phyloP scores from a whole-genome alignment of 2,329 filamentous ascomycete genomes.

The Myriosclerotinia curreyana region DNA sequence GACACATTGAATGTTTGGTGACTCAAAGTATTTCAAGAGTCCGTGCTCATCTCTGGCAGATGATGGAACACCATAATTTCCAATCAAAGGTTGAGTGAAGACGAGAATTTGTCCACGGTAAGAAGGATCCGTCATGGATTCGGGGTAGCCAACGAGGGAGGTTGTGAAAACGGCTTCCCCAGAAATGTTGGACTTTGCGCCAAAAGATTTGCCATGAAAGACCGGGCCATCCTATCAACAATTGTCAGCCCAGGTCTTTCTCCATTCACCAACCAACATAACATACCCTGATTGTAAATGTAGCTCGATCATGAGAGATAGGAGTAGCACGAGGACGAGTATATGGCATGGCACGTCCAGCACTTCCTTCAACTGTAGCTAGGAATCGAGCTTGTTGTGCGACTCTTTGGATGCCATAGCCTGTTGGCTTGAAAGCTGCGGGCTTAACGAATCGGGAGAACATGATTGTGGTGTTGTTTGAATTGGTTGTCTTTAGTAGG shows the following conservation, averaged over 20 bases:
- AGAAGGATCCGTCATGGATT: slow-evolving; percentile 86
- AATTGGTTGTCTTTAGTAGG: slow-evolving; percentile 28
- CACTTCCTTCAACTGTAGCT: slow-evolving; percentile 67
- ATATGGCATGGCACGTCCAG: slow-evolving; percentile 64
- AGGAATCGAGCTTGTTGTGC: slow-evolving; percentile 49
- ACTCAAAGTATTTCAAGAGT: slow-evolving; percentile 96
- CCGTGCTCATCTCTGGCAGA: slow-evolving; percentile 80
- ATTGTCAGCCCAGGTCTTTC: slow-evolving; percentile 34
- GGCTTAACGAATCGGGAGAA: slow-evolving; percentile 59
- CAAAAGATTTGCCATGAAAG: slow-evolving; percentile 94
- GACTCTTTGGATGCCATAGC: slow-evolving; percentile 34
- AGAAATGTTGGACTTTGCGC: slow-evolving; percentile 93
- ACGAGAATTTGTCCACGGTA: slow-evolving; percentile 95
- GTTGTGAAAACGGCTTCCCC: slow-evolving; percentile 99
- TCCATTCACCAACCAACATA: slow-evolving; percentile 1
- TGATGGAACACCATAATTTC: slow-evolving; percentile 97
- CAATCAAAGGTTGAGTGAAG: slow-evolving; percentile 96
- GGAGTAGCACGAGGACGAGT: slow-evolving; percentile 60
- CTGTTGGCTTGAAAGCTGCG: slow-evolving; percentile 43
- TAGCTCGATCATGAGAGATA: slow-evolving; percentile 73
- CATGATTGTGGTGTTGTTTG: slow-evolving; percentile 47
- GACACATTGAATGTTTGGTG: slow-evolving; percentile 92
- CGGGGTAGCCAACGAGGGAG: slow-evolving; percentile 94
- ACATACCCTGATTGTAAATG: slow-evolving; percentile 85
- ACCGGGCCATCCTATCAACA: slow-evolving; percentile 76